Base-by-base conservation (phyloP, 495 filamentous ascomycete genomes). In the Penicillium silybi region DNA sequence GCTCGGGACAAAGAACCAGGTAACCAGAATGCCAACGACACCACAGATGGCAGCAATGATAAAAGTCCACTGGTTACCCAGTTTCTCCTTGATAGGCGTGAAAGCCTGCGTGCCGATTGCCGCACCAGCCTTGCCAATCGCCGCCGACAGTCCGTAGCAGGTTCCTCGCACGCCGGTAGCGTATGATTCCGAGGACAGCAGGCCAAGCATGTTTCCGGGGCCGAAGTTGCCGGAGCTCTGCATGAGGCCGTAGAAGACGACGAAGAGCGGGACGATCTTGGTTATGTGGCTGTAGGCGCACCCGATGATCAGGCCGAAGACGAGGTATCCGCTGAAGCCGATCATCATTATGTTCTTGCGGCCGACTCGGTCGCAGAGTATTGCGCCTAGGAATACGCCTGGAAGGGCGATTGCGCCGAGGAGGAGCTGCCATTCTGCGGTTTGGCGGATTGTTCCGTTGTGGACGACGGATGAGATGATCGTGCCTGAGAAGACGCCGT, bases 171-270 rank as follows among this genome's bases (percentile, higher is more conserved):
- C 74, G 17, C 70, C 66, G 4, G 78, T 81, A 0, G 77, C 71
- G 45, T 78, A 81, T 7, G 68, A 65, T 44, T 81, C 78, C 0
- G 74, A 78, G 0, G 75, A 77, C 0, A 78, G 44, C 3, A 81
- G 57, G 4, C 75, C 76, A 13, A 80, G 63, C 72, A 77, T 78
- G 41, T 78, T 73, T 0, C 78, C 78, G 0, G 78, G 78, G 1
- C 78, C 78, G 6, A 79, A 54, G 41, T 80, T 78, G n/a, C 76
- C 76, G 7, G 62, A 75, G 38, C 69, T 74, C 22, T 73, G 69
- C 74, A 81, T 77, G 6, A 80, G 61, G 4, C 75, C 78, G 56
- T 80, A 81, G 51, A 80, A 74, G 29, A 80, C 61, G n/a, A 80
- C 70, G 61, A 81, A 80, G 9, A 79, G 66, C 2, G 77, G 78